Base-by-base conservation (phyloP, 2,329 filamentous ascomycete species). In the Fusarium poae region DNA sequence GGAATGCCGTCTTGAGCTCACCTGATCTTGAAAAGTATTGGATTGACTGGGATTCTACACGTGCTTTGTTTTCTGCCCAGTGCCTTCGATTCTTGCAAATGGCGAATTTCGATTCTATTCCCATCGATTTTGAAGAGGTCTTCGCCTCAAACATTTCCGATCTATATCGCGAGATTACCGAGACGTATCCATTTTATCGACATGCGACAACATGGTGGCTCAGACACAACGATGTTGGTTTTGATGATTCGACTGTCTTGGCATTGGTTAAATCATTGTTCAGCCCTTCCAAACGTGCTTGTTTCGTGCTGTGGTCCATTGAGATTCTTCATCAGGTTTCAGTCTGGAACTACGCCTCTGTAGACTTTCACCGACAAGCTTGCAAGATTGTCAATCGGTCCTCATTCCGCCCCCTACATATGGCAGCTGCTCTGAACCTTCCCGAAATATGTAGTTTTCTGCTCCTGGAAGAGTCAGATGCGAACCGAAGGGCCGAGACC, bases 41-140 rank as follows among this genome's bases (percentile, higher is more conserved):
- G 20, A 11, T 67, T 3, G 9, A 53, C 0, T 9, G 7, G 1
- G 0, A 2, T 0, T 9, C 13, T 0, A 46, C 29, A 0, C 12
- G 23, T 5, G 3, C 11, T 0, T n/a, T 52, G 0, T 27, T 71
- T 12, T 44, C 57, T 15, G 6, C 21, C 1, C 55, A 61, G 4
- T 71, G 68, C 5, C 29, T 71, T 0, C 12, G 10, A 5, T 71
- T 66, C 18, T 12, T 71, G 1, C 61, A 57, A 2, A n/a, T 68
- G 18, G 20, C 39, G 1, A 67, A 71, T 7, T 60, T 66, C 11
- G 34, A 61, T 1, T 39, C 12, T 1, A 2, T 37, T 1, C 53
- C 44, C 0, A 5, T 5, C 1, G 4, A 4, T 3, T 13, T 25
- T 6, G 2, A 54, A 44, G 16, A 44, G 3, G 16, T 18, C 3